Base-by-base conservation (phyloP, 768 basidiomycete genomes). In the Boletus bicolor region DNA sequence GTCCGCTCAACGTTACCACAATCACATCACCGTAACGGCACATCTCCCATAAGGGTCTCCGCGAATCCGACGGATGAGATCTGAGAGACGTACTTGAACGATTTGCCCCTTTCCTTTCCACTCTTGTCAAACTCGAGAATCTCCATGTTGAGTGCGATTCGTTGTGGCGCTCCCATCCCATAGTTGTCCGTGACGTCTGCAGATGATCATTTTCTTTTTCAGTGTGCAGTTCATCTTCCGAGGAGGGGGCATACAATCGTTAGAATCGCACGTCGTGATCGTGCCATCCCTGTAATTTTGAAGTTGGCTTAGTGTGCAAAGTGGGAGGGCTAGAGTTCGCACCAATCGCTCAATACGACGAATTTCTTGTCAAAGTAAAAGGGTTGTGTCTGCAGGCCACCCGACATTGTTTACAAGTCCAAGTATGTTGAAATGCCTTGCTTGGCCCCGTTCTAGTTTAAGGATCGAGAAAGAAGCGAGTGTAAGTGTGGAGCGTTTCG, bases 301-400 rank as follows among this genome's bases (percentile, higher is more conserved):
- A 15, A 34, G 21, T 56, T 28, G 44, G 36, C 34, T 21, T 24
- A 42, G 51, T 17, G 49, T 19, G 12, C 17, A 32, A 12, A 12
- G 24, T 17, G 19, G 14, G 46, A 54, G 36, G 36, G 35, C 35
- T 55, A 47, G 28, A 51, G 19, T 57, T 46, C 86, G 53, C 67
- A 93, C 93, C 94, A 98, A 69, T 98, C 94, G 51, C 91, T 91
- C 44, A 96, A 76, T 11, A 89, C 89, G 19, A 96, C 84, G 57
- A 93, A 94, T 66, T 82, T 82, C 73, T 92, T 91, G 74, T 89
- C 84, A 73, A 69, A 64, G 42, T 64, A 44, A 49, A 69, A 67
- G 14, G 67, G 59, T 19, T 67, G 66, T 26, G 54, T 43, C 37
- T 54, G 56, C 15, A 11, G 21, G 35, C 42, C 36, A n/a, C 24